phyloP scores from a whole-genome alignment of 768 basidiomycete genomes.

The Dentipellis sp. region DNA sequence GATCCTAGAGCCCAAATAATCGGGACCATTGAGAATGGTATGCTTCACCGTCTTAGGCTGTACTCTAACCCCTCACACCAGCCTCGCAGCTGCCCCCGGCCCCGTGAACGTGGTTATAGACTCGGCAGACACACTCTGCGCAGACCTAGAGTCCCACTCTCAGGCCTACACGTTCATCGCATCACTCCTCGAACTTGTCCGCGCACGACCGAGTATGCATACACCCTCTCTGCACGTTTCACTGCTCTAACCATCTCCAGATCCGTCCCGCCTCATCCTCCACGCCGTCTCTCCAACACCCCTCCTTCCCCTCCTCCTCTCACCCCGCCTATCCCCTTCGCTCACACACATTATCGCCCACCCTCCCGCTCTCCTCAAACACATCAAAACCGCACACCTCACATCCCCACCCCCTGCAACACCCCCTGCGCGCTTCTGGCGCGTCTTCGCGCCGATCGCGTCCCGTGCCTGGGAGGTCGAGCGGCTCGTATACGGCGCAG shows the following conservation, averaged over 20 bases:
- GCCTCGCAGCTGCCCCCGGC: constrained; percentile 28
- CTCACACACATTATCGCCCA: constrained; percentile 59
- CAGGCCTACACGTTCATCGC: constrained; percentile 44
- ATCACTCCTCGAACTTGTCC: constrained; percentile 35
- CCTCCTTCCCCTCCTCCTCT: constrained; percentile 45
- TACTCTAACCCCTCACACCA: neutral
- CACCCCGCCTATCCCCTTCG: constrained; percentile 55
- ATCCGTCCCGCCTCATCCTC: constrained; percentile 48
- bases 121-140: constrained; percentile 55
- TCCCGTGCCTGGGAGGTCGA: constrained; percentile 53
- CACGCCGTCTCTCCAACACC: constrained; percentile 43
- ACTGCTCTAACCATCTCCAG: constrained; percentile 19
- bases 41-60: neutral
- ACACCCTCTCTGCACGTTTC: no score
- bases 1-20: constrained; percentile 28
- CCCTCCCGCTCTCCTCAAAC: constrained; percentile 56
- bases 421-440: constrained; percentile 68
- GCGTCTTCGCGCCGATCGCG: constrained; percentile 61
- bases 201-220: constrained; percentile 39
- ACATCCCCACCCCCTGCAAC: constrained; percentile 60
- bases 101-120: constrained; percentile 63
- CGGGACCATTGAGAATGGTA: constrained; percentile 30
- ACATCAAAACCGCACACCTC: constrained; percentile 64
- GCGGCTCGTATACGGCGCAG: constrained; percentile 46
- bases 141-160: constrained; percentile 47